phyloP scores from a whole-genome alignment of 768 basidiomycete genomes.

The Lactarius deliciosus region DNA sequence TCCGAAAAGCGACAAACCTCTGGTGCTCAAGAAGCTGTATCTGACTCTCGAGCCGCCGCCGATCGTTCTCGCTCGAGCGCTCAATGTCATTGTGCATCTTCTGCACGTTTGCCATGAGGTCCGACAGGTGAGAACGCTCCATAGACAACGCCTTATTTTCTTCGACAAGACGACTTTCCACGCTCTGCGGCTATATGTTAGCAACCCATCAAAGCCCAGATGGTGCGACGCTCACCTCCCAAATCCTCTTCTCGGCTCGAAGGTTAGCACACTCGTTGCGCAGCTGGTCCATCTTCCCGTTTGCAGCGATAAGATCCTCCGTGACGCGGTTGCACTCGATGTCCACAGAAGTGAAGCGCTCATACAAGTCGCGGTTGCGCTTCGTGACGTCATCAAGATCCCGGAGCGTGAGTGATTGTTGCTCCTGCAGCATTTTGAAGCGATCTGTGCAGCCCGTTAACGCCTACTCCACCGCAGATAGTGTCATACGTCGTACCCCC shows the following conservation, averaged over 20 bases:
- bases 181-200: conserved; percentile 47
- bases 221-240: conserved; percentile 60
- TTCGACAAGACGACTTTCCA: conserved; percentile 77
- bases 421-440: conserved; percentile 68
- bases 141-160: conserved; percentile 79
- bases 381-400: conserved; percentile 67
- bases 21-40: conserved; percentile 77
- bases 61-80: conserved; percentile 78
- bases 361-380: conserved; percentile 70
- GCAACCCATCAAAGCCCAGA: not conserved
- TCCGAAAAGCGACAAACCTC: conserved; percentile 48
- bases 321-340: conserved; percentile 69
- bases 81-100: conserved; percentile 89
- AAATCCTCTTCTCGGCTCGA: conserved; percentile 90
- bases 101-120: conserved; percentile 87
- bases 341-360: conserved; percentile 71
- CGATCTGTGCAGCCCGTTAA: conserved; percentile 49
- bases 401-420: conserved; percentile 56
- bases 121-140: conserved; percentile 82
- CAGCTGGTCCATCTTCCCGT: conserved; percentile 66
- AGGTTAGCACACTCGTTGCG: conserved; percentile 86
- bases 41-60: conserved; percentile 76
- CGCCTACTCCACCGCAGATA: not conserved
- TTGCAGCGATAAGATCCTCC: conserved; percentile 62
- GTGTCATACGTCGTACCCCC: conserved; percentile 51